A percentile compares a stretch with the other conserved stretches of the same genome.
Conservation (phyloP, 2,329 filamentous ascomycete genomes). For the Thyridium curvatum region DNA sequence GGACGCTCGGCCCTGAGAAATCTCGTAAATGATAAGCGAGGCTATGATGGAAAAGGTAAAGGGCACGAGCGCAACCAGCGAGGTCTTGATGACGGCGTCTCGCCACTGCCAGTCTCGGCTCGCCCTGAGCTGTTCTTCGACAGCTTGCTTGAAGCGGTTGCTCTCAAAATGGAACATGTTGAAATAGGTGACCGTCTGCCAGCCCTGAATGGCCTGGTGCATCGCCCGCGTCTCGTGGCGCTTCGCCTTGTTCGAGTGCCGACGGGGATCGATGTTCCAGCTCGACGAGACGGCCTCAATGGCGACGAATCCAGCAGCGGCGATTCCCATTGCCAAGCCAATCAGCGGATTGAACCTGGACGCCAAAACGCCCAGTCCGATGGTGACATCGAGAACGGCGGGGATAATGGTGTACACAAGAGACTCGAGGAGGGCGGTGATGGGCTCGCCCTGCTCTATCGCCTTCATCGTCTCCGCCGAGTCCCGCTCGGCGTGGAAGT, state of each 20-base stretch:
- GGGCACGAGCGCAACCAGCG: too few species aligned
- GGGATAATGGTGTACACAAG: slow-evolving; percentile 15
- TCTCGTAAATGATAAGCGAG: too few species aligned
- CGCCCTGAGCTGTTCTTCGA: slow-evolving; percentile 13
- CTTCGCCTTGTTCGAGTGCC: slow-evolving; percentile 29
- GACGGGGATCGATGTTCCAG: slow-evolving; percentile 18
- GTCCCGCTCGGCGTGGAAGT: slow-evolving; percentile 62
- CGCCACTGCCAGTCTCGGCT: too few species aligned
- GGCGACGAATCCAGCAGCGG: too few species aligned
- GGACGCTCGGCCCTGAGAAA: background rate
- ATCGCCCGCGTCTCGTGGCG: slow-evolving; percentile 45
- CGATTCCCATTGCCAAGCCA: too few species aligned
- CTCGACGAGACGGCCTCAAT: too few species aligned
- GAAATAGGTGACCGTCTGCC: slow-evolving; percentile 48
- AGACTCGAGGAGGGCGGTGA: slow-evolving; percentile 57
- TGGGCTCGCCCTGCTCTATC: slow-evolving; percentile 55
- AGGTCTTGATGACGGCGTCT: too few species aligned
- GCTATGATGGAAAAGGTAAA: too few species aligned
- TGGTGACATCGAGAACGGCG: too few species aligned
- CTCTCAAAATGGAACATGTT: slow-evolving; percentile 8
- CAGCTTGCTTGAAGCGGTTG: slow-evolving; percentile 16
- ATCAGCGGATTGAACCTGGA: too few species aligned
- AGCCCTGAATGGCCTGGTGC: slow-evolving; percentile 53
- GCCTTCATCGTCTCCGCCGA: slow-evolving; percentile 59
- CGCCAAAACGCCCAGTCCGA: too few species aligned